Conservation (phyloP, 106 monocot species). For the Dendrobium huoshanense region DNA sequence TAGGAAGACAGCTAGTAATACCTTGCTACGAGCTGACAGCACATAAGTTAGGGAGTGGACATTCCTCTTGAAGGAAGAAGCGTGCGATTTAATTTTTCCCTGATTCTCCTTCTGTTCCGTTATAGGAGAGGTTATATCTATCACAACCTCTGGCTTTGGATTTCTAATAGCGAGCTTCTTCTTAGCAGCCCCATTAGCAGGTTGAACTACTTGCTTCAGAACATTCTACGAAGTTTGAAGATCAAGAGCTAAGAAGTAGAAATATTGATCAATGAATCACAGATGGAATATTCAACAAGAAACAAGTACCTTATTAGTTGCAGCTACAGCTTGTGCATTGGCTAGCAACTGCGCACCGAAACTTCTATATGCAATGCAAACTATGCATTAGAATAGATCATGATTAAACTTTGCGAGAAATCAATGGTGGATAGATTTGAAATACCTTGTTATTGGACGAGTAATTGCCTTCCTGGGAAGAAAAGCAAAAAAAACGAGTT, state of each 20-base stretch:
- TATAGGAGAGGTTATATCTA: conserved; percentile 1
- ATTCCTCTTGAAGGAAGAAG: conserved; percentile 13
- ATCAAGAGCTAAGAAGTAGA: not conserved
- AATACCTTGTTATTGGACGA: conserved; percentile 21
- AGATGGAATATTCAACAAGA: not conserved
- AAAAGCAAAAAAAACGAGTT: not conserved
- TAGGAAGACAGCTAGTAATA: not conserved
- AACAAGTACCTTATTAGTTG: not conserved
- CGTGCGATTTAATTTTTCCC: not conserved
- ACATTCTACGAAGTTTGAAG: not conserved
- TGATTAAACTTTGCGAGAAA: not conserved
- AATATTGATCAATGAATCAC: not conserved
- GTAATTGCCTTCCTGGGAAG: not conserved
- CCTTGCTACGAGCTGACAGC: conserved; percentile 49
- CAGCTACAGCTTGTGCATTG: conserved; percentile 29
- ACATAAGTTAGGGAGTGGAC: conserved; percentile 31
- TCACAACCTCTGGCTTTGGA: conserved; percentile 7
- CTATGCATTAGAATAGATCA: not conserved
- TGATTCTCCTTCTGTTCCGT: conserved; percentile 10
- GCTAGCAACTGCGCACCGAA: conserved; percentile 47
- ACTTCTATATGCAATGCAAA: conserved; percentile 14
- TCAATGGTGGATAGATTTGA: not conserved
- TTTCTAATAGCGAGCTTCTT: conserved; percentile 16
- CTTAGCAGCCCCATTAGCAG: conserved; percentile 5
- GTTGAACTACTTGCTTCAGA: conserved; percentile 12